Evolutionary conservation across 306 rosid species (phyloP), one percentile per base, ranked within the genome.

Genomic region (Quercus gilva): DNA sequence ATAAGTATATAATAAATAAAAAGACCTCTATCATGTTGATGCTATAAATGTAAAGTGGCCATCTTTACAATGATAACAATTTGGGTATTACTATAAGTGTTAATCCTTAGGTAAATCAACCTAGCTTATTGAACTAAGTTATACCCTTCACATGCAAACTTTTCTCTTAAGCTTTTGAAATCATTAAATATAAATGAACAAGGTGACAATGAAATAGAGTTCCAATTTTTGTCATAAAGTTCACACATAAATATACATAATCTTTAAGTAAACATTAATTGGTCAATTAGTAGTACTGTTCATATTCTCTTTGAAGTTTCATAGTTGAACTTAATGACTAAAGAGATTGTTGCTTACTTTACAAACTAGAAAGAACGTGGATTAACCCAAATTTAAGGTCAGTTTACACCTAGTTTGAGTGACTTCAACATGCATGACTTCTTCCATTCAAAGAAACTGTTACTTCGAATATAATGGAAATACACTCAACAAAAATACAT

Each of bases 281-380:
- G 17, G 17, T 13, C 12, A 49, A 41, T 41, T 41, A 41, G 11
- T 41, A 41, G 45, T 41, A n/a, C n/a, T n/a, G 17, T 49, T 12
- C 53, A 11, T 49, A 12, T 2, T 29, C 41, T 68, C 52, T 68
- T 23, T 68, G 3, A 10, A 68, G 71, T 35, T n/a, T 4, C 7
- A n/a, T 17, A 17, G 9, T 61, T 61, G 35, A 68, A 8, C 45
- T 41, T 41, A 41, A 41, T 2, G 12, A 35, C 35, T 19, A 33
- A 33, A 68, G 51, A 9, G 17, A 21, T 3, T 68, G 9, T 87
- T 74, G 90, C 90, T 85, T 84, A 71, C 43, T 74, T 35, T 56
- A 53, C 84, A 87, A 85, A 80, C 83, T 20, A 76, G 21, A 57
- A 20, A 63, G 79, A 91, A 92, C 92, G 83, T 92, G 94, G 84